Evolutionary conservation across 2,329 filamentous ascomycete genomes (phyloP).

Genomic region (Xylaria sp.): DNA sequence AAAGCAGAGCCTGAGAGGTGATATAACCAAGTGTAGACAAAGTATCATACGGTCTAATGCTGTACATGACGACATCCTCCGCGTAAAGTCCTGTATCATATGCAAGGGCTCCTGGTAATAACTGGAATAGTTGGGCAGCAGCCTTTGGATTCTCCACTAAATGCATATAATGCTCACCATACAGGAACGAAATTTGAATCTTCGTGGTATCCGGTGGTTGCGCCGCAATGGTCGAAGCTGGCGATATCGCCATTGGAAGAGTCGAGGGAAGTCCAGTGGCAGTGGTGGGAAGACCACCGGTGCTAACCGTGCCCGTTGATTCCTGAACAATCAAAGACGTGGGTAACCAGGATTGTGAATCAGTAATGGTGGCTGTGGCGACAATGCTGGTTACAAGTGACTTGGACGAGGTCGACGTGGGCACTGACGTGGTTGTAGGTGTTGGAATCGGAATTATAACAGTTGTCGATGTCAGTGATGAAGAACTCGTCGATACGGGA

Average conservation of each 20-base stretch:
- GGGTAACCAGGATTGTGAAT: conserved; percentile 62
- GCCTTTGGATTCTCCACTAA: conserved; percentile 77
- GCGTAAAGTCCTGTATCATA: conserved; percentile 68
- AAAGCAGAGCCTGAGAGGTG: conserved; percentile 81
- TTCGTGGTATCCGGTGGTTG: conserved; percentile 72
- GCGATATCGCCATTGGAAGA: conserved; percentile 80
- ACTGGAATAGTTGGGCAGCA: conserved; percentile 85
- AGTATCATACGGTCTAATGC: conserved; percentile 81
- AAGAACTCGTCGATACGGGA: conserved; percentile 23
- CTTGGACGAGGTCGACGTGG: conserved; percentile 35
- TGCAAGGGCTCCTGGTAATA: conserved; percentile 76
- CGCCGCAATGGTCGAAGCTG: conserved; percentile 64
- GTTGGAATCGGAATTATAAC: conserved; percentile 30
- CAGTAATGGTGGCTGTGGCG: conserved; percentile 56
- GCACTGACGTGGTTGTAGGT: conserved; percentile 18
- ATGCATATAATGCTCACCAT: conserved; percentile 84
- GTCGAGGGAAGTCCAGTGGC: conserved; percentile 69
- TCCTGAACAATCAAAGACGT: conserved; percentile 69
- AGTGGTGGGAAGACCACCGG: conserved; percentile 53
- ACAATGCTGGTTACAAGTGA: conserved; percentile 52
- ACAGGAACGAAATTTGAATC: conserved; percentile 87
- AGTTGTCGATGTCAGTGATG: conserved; percentile 28
- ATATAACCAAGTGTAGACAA: conserved; percentile 75
- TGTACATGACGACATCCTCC: conserved; percentile 71
- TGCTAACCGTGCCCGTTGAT: conserved; percentile 54